A percentile compares a stretch with the other conserved stretches of the same genome.
Evolutionary conservation across 495 filamentous ascomycete species (phyloP).

Genomic region (Physcia stellaris): DNA sequence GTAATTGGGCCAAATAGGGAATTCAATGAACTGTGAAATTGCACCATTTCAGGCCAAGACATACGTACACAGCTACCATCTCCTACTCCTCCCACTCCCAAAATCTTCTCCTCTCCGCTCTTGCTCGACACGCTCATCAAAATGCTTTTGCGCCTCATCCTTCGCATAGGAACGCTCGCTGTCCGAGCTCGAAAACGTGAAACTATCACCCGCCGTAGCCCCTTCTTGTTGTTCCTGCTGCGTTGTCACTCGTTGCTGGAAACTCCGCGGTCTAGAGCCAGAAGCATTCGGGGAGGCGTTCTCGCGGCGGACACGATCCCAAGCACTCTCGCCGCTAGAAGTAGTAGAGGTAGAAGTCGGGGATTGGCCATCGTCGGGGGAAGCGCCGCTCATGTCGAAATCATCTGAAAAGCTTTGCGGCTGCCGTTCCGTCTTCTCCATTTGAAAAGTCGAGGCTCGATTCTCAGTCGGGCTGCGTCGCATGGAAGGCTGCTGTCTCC

Average conservation of each 20-base stretch:
- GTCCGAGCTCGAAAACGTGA: slow-evolving; percentile 26
- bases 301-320: slow-evolving; percentile 12
- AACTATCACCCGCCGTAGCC: slow-evolving; percentile 21
- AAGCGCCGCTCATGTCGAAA: slow-evolving; percentile 6
- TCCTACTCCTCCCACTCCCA: not conserved
- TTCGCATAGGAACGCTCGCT: slow-evolving; percentile 28
- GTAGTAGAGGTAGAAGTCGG: not conserved
- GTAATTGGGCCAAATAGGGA: too few relatives aligned
- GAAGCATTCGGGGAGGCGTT: not conserved
- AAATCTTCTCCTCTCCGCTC: slow-evolving; percentile 20
- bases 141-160: slow-evolving; percentile 37
- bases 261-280: not conserved
- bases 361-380: slow-evolving; percentile 1
- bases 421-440: slow-evolving; percentile 6
- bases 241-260: not conserved
- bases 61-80: not conserved
- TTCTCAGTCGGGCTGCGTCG: slow-evolving; percentile 1
- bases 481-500: not conserved
- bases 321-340: slow-evolving; percentile 4
- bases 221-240: slow-evolving; percentile 7
- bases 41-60: not conserved
- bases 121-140: slow-evolving; percentile 35
- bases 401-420: slow-evolving; percentile 4
- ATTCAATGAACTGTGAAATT: too few relatives aligned
- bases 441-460: slow-evolving; percentile 6